phyloP scores from a whole-genome alignment of 257 asterid species.

The Craterostigma plantagineum region DNA sequence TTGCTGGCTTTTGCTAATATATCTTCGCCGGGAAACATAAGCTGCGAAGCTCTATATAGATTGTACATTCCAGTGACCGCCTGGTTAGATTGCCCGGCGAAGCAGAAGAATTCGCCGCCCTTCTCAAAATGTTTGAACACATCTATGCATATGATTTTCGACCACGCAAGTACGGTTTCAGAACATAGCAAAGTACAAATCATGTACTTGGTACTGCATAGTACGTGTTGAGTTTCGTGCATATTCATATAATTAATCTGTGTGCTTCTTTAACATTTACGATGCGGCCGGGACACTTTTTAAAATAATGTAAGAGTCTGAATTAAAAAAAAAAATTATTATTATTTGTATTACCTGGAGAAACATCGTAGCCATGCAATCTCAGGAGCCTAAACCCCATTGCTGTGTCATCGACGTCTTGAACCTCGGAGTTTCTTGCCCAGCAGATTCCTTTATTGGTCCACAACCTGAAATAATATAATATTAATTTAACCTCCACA shows the following conservation, averaged over 20 bases:
- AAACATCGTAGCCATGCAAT: slow-evolving; percentile 63
- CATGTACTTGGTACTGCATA: no score
- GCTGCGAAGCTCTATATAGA: slow-evolving; percentile 26
- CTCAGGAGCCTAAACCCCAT: slow-evolving; percentile 82
- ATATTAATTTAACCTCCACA: not conserved
- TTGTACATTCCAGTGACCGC: slow-evolving; percentile 16
- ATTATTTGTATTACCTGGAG: slow-evolving; percentile 32
- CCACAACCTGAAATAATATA: slow-evolving; percentile 34
- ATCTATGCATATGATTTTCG: no score
- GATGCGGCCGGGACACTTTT: no score
- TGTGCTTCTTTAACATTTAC: no score
- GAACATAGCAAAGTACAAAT: no score
- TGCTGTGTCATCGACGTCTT: slow-evolving; percentile 87
- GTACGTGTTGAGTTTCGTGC: no score
- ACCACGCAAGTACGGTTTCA: no score
- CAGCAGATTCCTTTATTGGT: slow-evolving; percentile 71
- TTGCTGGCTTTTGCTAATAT: slow-evolving; percentile 19
- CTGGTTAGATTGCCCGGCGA: slow-evolving; percentile 16
- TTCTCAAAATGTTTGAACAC: slow-evolving; percentile 12
- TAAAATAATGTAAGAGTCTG: no score
- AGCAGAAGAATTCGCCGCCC: slow-evolving; percentile 16
- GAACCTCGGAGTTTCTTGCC: slow-evolving; percentile 64
- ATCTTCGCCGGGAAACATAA: slow-evolving; percentile 22
- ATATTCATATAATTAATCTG: no score
- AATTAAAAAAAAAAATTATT: no score